Evolutionary conservation across 495 filamentous ascomycete species (phyloP).

Genomic region (Podospora bellae-mahoneyi): DNA sequence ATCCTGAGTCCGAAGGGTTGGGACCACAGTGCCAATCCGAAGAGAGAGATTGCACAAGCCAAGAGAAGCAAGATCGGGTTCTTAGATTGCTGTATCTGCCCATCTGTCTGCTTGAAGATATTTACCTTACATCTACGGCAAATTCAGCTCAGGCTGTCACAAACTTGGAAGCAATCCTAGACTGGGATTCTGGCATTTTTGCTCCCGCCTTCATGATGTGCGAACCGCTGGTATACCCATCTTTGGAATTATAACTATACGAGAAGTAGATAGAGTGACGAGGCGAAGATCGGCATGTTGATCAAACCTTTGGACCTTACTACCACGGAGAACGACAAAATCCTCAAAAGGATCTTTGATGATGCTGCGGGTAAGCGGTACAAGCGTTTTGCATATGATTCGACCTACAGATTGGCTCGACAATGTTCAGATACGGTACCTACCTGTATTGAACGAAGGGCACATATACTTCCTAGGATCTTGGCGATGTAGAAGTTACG

Average conservation of each 20-base stretch:
- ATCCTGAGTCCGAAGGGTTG: neutral
- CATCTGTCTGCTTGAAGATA: no score
- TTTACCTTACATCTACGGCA: no score
- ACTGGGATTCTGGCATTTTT: conserved; percentile 12
- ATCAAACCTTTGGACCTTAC: neutral
- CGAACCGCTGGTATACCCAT: conserved; percentile 5
- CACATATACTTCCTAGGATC: neutral
- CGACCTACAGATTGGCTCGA: conserved; percentile 7
- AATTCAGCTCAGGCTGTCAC: neutral
- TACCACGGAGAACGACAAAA: neutral
- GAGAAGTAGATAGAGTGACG: neutral
- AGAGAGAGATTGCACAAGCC: neutral
- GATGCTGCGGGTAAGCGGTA: conserved; percentile 2
- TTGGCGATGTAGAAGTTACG: neutral
- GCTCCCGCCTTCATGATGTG: conserved; percentile 13
- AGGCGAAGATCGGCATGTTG: neutral
- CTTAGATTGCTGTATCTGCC: no score
- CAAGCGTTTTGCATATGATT: conserved; percentile 7
- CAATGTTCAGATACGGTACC: neutral
- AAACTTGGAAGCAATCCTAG: neutral
- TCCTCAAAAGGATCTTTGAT: conserved; percentile 12
- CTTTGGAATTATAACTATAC: conserved; percentile 3
- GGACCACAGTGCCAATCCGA: neutral
- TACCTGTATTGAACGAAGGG: neutral
- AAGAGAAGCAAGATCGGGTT: no score